Base-by-base conservation (phyloP, 768 basidiomycete species). In the Strobilomyces echinocephalus region DNA sequence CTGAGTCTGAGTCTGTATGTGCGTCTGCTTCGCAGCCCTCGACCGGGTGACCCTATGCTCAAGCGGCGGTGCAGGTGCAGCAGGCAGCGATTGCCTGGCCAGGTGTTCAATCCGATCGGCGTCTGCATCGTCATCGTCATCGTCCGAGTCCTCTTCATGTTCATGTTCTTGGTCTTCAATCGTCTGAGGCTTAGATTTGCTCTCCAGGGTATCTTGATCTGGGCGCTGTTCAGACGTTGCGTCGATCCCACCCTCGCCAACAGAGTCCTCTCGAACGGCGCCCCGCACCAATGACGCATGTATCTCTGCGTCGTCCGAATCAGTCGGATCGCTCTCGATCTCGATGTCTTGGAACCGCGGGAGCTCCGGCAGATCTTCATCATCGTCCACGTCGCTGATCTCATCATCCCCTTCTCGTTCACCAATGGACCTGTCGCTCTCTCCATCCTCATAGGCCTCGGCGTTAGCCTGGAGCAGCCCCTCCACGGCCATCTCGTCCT, bases 291-390 rank as follows among this genome's bases (percentile, higher is more conserved):
- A 53, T 1, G 39, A 33, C 4, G 21, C 50, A 30, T 69, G 65
- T 5, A 59, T 69, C 45, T 70, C 67, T 31, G 51, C 60, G 28
- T 69, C 68, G 41, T 71, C 69, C 15, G 65, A 67, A 31, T 70
- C 68, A 3, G 57, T 58, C 16, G 65, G 60, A 8, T 53, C 47
- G 28, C n/a, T 41, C 28, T 4, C 48, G 10, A 60, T 38, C 28
- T 5, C 48, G 10, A 60, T 4, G 1, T 50, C 56, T 35, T 66
- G 56, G 40, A 15, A 57, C 10, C 18, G 57, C 4, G 60, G 56
- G 12, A 63, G 18, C 18, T 26, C 46, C 0, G 38, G 3, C 12
- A 39, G 6, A 10, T 49, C 46, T 0, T 28, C 47, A 6, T 39
- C 46, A 2, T 28, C 26, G 2, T 50, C 52, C 0, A 30, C 43